A percentile compares a stretch with the other conserved stretches of the same genome.
Evolutionary conservation across 1,284 basidiomycete genomes (phyloP).

Genomic region (Trichosporon ovoides): DNA sequence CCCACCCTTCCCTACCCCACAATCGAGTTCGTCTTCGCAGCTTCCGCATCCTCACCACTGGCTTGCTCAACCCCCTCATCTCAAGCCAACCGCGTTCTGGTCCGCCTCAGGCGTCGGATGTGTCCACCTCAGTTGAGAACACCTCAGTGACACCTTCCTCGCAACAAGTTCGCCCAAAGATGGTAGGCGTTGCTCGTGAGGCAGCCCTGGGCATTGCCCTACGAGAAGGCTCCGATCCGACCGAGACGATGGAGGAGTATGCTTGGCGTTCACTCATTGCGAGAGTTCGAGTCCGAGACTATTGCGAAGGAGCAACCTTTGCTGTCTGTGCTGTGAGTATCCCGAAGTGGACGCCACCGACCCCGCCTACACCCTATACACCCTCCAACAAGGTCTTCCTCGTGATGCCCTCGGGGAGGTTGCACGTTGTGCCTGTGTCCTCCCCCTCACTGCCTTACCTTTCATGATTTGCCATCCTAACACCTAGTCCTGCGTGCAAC

Average conservation of each 20-base stretch:
- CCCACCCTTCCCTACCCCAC: too few species aligned
- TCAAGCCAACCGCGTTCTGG: too few species aligned
- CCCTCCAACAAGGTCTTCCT: not conserved
- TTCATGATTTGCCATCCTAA: too few species aligned
- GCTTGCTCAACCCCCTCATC: too few species aligned
- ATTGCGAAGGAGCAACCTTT: slow-evolving; percentile 13
- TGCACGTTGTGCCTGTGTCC: not conserved
- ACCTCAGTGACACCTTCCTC: not conserved
- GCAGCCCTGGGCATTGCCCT: not conserved
- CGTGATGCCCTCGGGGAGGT: too few species aligned
- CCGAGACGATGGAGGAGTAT: slow-evolving; percentile 18
- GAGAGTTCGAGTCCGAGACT: slow-evolving; percentile 19
- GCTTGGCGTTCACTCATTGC: slow-evolving; percentile 21
- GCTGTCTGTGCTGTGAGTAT: slow-evolving; percentile 15
- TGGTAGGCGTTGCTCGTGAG: not conserved
- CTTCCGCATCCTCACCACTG: too few species aligned
- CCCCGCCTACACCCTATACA: too few species aligned
- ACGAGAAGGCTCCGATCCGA: not conserved
- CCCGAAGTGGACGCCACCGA: not conserved
- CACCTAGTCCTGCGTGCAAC: not conserved
- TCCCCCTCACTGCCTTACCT: not conserved
- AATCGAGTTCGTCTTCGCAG: too few species aligned
- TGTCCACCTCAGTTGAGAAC: too few species aligned
- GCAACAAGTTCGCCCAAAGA: not conserved
- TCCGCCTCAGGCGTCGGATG: not conserved